A percentile compares a stretch with the other conserved stretches of the same genome.
phyloP scores from a whole-genome alignment of 148 eudicot species.

The Heliamphora exappendiculata region DNA sequence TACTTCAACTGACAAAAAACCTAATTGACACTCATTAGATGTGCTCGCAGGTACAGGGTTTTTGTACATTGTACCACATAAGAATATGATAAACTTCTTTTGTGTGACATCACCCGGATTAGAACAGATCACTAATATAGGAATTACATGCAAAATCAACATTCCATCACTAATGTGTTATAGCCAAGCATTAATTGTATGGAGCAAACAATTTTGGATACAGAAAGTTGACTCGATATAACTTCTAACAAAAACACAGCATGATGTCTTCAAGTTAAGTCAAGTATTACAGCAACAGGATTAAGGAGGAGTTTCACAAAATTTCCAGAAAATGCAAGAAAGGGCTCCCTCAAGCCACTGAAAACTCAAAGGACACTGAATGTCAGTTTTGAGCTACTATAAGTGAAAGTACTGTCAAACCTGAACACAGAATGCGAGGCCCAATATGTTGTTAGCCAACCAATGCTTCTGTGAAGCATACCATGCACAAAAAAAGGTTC shows the following conservation, averaged over 20 bases:
- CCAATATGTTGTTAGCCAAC: constrained; percentile 91
- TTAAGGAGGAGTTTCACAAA: not conserved
- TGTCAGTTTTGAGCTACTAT: not conserved
- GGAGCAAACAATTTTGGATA: not conserved
- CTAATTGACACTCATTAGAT: not conserved
- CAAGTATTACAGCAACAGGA: not conserved
- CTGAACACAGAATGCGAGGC: constrained; percentile 95
- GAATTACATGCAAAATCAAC: not conserved
- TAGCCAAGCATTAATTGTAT: not conserved
- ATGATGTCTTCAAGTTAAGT: not conserved
- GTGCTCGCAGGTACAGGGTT: not conserved
- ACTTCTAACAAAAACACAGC: not conserved
- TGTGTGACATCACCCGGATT: not conserved
- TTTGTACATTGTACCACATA: not conserved
- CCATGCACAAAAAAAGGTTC: constrained; percentile 89
- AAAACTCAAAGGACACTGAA: not conserved
- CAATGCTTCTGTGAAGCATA: constrained; percentile 97
- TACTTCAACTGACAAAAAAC: not conserved
- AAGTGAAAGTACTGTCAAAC: constrained; percentile 24
- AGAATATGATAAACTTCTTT: not conserved
- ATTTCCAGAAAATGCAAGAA: not conserved
- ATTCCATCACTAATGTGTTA: not conserved
- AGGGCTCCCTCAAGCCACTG: not conserved
- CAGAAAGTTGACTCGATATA: not conserved
- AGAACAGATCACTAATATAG: not conserved